Evolutionary conservation across 768 basidiomycete species (phyloP), one percentile per base, ranked within the genome.

Genomic region (Kwoniella mangroviensis): DNA sequence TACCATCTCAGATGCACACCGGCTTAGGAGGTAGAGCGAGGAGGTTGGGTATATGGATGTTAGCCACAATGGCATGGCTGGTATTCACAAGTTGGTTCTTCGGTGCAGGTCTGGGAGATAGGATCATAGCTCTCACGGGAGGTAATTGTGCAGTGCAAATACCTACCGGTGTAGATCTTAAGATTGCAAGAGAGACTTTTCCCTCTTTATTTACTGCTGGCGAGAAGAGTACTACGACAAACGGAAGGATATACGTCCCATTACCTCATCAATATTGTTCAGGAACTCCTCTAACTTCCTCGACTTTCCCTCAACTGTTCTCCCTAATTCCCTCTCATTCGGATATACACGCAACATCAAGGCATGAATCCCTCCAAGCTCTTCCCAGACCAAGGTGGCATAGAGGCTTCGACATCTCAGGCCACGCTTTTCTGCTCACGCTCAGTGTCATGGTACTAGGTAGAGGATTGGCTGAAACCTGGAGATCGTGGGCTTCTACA

Each of bases 341-440:
- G 12, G 15, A 61, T 55, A 41, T 60, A 10, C 54, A 67, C 40
- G 34, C 49, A 5, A 56, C 68, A 9, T 69, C 59, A 13, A 61
- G 64, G 54, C 67, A 65, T 21, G 65, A 51, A 24, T 59, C 69
- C 1, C 62, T 58, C 15, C 67, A 52, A 62, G 65, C 63, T 41
- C 53, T 75, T 2, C 59, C 78, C 6, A 56, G 74, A 13, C 92
- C 94, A 10, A 85, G 90, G 34, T 84, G 96, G 72, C 86, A 88
- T 63, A 87, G 86, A 52, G 96, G 96, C 0, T 94, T 97, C 80
- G 96, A 98, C 76, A 88, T 98, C 15, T 95, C 93, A 0, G 96
- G 96, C 7, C 96, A 98, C 79, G 86, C 94, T 40, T 98, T 97
- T 85, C 87, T 98, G 70, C 87, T 98, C 72, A 91, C 91, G 2